Evolutionary conservation across 2,329 filamentous ascomycete species (phyloP), one percentile per base, ranked within the genome.

Genomic region (Scedosporium apiospermum): DNA sequence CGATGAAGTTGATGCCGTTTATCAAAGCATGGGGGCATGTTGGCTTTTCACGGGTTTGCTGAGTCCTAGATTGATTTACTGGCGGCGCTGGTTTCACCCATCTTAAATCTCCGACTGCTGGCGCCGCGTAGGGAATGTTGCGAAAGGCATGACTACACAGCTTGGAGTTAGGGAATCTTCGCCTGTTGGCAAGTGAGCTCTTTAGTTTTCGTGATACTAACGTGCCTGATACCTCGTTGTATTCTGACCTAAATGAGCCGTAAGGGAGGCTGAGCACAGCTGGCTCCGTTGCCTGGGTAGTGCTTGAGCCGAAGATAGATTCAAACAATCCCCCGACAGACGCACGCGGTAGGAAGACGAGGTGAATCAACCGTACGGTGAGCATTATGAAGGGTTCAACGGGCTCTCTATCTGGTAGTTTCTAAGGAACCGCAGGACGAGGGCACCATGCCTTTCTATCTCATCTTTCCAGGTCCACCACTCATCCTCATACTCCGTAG

Each of bases 81-180:
- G 74, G 75, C 18, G 74, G 69, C 3, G 70, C 73, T 14, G 77
- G 76, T 62, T 75, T 76, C 6, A 67, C 65, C 74, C 75, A 79
- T 42, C 77, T 72, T 10, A 76, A 68, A 10, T 73, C 66, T 12
- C 75, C 76, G 3, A 72, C 67, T 0, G 77, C 76, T 10, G 76
- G 75, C 9, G 76, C 76, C 2, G 75, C 77, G 66, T 75, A 79
- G 0, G 75, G 74, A 60, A 79, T 75, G 63, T 78, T 78, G 62
- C 72, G 73, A 67, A 78, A 79, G 42, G 62, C 65, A 30, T 66
- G 64, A 27, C 65, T 66, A 18, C 6, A 10, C 26, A 12, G 7
- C 7, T 38, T n/a, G 26, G 10, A 61, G 44, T 26, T 51, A 34
- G n/a, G 46, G 4, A 3, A 51, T n/a, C 2, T 51, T 7, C 14